Evolutionary conservation across 345 rosid species (phyloP).

Genomic region (Excoecaria agallocha): DNA sequence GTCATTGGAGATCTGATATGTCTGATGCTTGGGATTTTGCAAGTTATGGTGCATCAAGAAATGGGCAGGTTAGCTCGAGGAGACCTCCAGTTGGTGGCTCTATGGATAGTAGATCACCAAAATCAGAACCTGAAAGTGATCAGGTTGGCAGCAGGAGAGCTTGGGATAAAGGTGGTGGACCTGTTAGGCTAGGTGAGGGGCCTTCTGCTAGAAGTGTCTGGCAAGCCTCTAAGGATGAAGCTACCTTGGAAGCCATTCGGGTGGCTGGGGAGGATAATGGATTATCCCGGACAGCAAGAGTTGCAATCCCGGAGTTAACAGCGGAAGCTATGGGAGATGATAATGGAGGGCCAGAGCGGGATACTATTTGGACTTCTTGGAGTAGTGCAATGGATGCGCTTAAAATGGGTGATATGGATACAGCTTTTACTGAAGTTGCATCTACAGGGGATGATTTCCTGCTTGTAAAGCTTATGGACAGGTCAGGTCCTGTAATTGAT

Average conservation of each 20-base stretch:
- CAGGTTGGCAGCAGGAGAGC: slow-evolving; percentile 75
- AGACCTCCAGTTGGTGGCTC: slow-evolving; percentile 52
- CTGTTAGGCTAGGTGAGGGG: slow-evolving; percentile 87
- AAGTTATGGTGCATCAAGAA: slow-evolving; percentile 62
- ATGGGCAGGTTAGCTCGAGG: slow-evolving; percentile 61
- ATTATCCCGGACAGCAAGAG: slow-evolving; percentile 54
- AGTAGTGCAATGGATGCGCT: slow-evolving; percentile 90
- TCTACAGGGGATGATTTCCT: slow-evolving; percentile 80
- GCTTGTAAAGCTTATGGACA: slow-evolving; percentile 94
- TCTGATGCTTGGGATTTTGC: slow-evolving; percentile 77
- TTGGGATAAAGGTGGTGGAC: slow-evolving; percentile 75
- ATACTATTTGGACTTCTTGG: slow-evolving; percentile 89
- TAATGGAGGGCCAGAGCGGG: slow-evolving; percentile 62
- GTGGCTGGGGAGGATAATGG: slow-evolving; percentile 94
- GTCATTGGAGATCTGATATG: slow-evolving; percentile 69
- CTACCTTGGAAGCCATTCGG: slow-evolving; percentile 96
- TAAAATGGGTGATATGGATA: slow-evolving; percentile 80
- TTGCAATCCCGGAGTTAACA: slow-evolving; percentile 65
- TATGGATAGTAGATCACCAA: slow-evolving; percentile 54
- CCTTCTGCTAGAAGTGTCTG: slow-evolving; percentile 99
- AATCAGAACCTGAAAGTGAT: slow-evolving; percentile 70
- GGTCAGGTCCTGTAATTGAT: slow-evolving; percentile 81
- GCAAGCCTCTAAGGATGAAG: slow-evolving; percentile 99
- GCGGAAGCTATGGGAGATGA: slow-evolving; percentile 88
- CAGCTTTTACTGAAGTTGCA: slow-evolving; percentile 80